Conservation (phyloP, 208 protist genomes). For the Borovskyia barvae region DNA sequence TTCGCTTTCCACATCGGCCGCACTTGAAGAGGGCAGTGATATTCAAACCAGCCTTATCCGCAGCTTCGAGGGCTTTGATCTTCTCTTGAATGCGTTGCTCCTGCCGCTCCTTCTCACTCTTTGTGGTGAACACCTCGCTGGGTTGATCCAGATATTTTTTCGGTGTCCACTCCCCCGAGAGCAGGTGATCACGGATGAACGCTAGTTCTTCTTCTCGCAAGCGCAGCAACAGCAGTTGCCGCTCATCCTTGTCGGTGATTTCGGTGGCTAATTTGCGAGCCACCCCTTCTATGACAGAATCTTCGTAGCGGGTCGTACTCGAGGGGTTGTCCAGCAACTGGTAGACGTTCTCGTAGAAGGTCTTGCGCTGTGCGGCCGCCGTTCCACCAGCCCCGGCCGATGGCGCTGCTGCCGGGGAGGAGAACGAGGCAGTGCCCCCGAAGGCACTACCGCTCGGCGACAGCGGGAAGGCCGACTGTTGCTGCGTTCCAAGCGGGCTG, state of each 20-base stretch:
- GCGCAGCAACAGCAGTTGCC: slow-evolving; percentile 80
- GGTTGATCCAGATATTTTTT: slow-evolving; percentile 89
- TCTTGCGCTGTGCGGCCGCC: slow-evolving; percentile 1
- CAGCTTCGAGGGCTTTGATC: slow-evolving; percentile 85
- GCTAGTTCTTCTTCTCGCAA: slow-evolving; percentile 72
- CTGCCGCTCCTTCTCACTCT: slow-evolving; percentile 88
- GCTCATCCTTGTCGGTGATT: slow-evolving; percentile 77
- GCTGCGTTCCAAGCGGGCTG: slow-evolving; percentile 16
- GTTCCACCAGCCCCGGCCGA: background rate
- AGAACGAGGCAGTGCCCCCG: slow-evolving; percentile 4
- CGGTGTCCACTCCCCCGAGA: slow-evolving; percentile 85
- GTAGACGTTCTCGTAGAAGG: slow-evolving; percentile 47
- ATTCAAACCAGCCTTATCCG: slow-evolving; percentile 40
- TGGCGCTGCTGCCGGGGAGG: slow-evolving; percentile 4
- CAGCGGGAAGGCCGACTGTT: background rate
- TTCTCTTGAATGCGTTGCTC: slow-evolving; percentile 78
- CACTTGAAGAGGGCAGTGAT: slow-evolving; percentile 76
- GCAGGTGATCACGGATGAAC: slow-evolving; percentile 88
- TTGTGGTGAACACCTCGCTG: slow-evolving; percentile 93
- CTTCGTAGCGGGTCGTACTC: slow-evolving; percentile 30
- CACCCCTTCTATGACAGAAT: slow-evolving; percentile 40
- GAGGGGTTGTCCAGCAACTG: slow-evolving; percentile 56
- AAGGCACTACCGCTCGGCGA: slow-evolving; percentile 13
- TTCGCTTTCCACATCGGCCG: slow-evolving; percentile 71
- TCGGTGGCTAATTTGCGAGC: slow-evolving; percentile 41